Evolutionary conservation across 768 basidiomycete genomes (phyloP), one percentile per base, ranked within the genome.

Genomic region (Cubamyces lactineus): DNA sequence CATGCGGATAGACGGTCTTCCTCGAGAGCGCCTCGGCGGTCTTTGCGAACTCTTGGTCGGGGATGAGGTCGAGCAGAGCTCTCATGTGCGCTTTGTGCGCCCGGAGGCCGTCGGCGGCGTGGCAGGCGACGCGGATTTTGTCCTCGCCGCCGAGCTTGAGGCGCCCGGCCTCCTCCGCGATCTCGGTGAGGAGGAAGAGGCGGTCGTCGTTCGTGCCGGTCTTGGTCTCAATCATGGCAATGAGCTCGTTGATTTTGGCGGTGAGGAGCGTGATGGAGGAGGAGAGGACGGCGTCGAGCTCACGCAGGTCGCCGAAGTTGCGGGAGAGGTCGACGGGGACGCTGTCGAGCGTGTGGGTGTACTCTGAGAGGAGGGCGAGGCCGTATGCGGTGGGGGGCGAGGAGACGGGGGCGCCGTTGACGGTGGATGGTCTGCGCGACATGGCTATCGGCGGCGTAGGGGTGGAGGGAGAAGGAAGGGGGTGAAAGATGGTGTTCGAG

Each of bases 271-370:
- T 74, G 76, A 96, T 90, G 64, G 93, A 93, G 46, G 91, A 81
- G 67, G 94, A 95, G 67, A 99, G 85, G 61, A 99, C 97, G 59
- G 96, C 97, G 75, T 98, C 97, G 77, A 99, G 91, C 78, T 99
- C 97, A 66, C 95, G 92, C 56, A 99, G 86, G 82, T 99, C 97
- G 12, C 91, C 92, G 74, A 97, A 92, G 75, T 87, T 89, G 75
- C 93, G 88, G 13, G 96, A 96, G 75, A 99, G 87, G 76, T 97
- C 94, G 65, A 91, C 83, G 61, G 96, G 96, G 58, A 98, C 85
- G 21, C 94, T 84, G 78, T 97, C 96, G 74, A 98, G 89, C 26
- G 90, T 88, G 75, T 98, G 94, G 16, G 87, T 88, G 79, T 93
- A 94, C 74, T 95, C 92, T 59, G 84, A 80, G 68, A 94, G 85